These are phyloP conservation scores for Conringia planisiliqua DNA, from an alignment of 345 rosid genomes.

Conservation along the genomic window DNA sequence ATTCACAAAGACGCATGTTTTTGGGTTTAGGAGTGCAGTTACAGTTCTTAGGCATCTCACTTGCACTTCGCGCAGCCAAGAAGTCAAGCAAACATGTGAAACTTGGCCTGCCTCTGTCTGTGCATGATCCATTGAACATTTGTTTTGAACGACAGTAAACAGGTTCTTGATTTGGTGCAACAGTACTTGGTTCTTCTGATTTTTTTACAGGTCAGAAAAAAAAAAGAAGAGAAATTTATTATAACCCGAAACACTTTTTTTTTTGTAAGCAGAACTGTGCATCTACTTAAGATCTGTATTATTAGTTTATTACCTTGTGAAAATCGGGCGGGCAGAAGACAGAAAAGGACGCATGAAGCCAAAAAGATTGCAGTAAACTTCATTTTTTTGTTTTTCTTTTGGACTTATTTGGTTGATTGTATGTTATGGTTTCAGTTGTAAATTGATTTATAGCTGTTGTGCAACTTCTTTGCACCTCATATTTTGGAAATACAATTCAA, in stretches of 20 bases:
- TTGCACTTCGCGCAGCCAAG: slow-evolving; percentile 4
- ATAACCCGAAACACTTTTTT: background rate
- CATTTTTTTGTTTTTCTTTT: background rate
- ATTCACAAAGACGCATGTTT: slow-evolving; percentile 15
- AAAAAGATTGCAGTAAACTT: slow-evolving; percentile 10
- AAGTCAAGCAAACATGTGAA: slow-evolving; percentile 16
- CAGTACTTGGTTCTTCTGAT: background rate
- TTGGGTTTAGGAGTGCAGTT: slow-evolving; percentile 18
- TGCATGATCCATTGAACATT: slow-evolving; percentile 25
- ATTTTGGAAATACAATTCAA: background rate
- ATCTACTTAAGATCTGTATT: background rate
- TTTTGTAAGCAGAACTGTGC: too few relatives aligned
- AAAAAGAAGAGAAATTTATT: background rate
- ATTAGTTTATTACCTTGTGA: slow-evolving; percentile 9
- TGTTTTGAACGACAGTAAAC: slow-evolving; percentile 3
- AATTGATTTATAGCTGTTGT: background rate
- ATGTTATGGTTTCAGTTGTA: slow-evolving; percentile 1
- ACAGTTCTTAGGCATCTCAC: slow-evolving; percentile 22
- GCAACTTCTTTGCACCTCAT: background rate
- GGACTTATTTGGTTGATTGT: background rate
- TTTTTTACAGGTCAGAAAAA: background rate
- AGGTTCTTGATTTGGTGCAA: background rate
- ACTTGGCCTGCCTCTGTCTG: slow-evolving; percentile 18
- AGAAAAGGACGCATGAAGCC: slow-evolving; percentile 10
- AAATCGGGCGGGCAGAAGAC: background rate